Evolutionary conservation across 345 rosid genomes (phyloP).

Genomic region (Salix udensis): DNA sequence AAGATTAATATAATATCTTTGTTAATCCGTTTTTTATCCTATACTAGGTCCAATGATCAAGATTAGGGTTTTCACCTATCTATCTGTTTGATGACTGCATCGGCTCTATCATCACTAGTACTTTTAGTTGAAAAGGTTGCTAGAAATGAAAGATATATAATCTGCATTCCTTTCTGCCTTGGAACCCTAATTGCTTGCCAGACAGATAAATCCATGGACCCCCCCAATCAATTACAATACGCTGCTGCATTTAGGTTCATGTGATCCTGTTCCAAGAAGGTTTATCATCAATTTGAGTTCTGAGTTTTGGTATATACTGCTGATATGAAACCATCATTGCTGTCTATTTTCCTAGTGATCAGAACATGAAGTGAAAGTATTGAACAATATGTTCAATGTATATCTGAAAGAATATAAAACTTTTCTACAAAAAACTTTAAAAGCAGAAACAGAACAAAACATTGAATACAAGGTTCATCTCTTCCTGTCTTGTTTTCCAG

Average conservation of each 20-base stretch:
- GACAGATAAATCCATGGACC: background rate
- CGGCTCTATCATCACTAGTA: background rate
- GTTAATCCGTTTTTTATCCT: background rate
- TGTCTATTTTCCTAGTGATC: no score
- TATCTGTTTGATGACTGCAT: background rate
- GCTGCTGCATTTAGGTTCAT: background rate
- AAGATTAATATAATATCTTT: no score
- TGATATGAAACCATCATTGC: background rate
- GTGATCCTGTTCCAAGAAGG: no score
- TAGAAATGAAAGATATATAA: background rate
- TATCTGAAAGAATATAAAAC: background rate
- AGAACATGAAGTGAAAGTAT: no score
- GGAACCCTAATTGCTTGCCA: background rate
- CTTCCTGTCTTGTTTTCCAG: background rate
- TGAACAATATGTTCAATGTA: no score
- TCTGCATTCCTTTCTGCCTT: background rate
- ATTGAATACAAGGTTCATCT: background rate
- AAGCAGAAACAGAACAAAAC: background rate
- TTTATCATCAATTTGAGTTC: no score
- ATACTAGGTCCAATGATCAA: background rate
- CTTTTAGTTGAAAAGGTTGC: background rate
- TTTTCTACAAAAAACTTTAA: background rate
- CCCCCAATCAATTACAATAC: background rate
- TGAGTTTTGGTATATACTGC: no score
- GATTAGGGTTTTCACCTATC: background rate